Conservation (phyloP, 2,329 filamentous ascomycete species). For the Colletotrichum liriopes region DNA sequence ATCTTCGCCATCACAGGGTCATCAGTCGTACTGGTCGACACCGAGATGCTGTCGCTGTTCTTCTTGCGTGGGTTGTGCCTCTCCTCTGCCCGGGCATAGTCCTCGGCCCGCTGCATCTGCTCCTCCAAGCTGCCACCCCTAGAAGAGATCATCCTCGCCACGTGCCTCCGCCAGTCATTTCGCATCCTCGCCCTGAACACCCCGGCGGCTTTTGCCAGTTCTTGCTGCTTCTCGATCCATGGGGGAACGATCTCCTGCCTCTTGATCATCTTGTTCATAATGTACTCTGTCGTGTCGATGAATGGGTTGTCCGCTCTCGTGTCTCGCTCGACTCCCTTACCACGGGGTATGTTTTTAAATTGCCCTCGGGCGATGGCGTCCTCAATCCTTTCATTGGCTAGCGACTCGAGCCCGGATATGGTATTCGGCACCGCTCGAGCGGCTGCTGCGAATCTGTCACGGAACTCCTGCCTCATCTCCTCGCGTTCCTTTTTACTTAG, state of each 20-base stretch:
- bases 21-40: constrained; percentile 63
- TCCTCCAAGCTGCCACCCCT: constrained; percentile 81
- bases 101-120: constrained; percentile 80
- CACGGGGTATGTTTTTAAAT: constrained; percentile 87
- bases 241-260: constrained; percentile 95
- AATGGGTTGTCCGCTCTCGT: constrained; percentile 88
- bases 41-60: constrained; percentile 62
- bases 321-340: constrained; percentile 86
- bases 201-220: constrained; percentile 78
- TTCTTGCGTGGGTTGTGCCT: constrained; percentile 71
- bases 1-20: constrained; percentile 65
- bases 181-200: constrained; percentile 83
- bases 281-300: constrained; percentile 96
- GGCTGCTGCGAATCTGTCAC: constrained; percentile 83
- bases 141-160: constrained; percentile 83
- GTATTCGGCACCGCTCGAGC: constrained; percentile 83
- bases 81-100: constrained; percentile 83
- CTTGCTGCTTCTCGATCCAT: constrained; percentile 99
- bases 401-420: constrained; percentile 81
- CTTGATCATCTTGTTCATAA: constrained; percentile 99
- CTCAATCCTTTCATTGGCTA: constrained; percentile 94
- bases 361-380: constrained; percentile 93
- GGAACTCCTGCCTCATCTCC: constrained; percentile 79
- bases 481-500: constrained; percentile 82
- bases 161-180: constrained; percentile 88